phyloP scores from a whole-genome alignment of 2,329 filamentous ascomycete genomes.

The Fusarium temperatum region DNA sequence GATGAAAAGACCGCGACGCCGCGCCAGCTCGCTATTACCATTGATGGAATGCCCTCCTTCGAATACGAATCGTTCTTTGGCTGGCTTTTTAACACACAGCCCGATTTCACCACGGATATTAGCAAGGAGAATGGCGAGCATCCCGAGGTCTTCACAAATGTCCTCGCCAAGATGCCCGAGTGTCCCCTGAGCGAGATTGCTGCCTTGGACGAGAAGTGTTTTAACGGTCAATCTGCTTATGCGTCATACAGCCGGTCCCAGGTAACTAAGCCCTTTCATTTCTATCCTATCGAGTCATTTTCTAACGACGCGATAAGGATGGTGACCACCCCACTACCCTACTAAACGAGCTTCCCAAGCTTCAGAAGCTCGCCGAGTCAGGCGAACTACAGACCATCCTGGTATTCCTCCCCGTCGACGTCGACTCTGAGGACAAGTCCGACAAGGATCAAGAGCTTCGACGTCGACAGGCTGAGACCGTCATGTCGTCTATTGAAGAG shows the following conservation, averaged over 20 bases:
- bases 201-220: slow-evolving; percentile 57
- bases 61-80: slow-evolving; percentile 56
- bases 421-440: slow-evolving; percentile 52
- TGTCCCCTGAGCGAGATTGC: slow-evolving; percentile 53
- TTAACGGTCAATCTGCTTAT: slow-evolving; percentile 54
- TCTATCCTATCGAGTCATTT: background rate
- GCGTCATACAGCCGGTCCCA: slow-evolving; percentile 56
- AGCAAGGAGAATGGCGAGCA: slow-evolving; percentile 55
- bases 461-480: slow-evolving; percentile 59
- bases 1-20: slow-evolving; percentile 46
- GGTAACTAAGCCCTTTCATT: slow-evolving; percentile 44
- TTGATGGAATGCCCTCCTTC: slow-evolving; percentile 63
- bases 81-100: slow-evolving; percentile 46
- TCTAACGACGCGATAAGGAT: slow-evolving; percentile 48
- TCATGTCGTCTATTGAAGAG: slow-evolving; percentile 52
- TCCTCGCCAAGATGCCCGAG: slow-evolving; percentile 47
- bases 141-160: slow-evolving; percentile 52
- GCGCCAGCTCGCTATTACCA: slow-evolving; percentile 66
- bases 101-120: slow-evolving; percentile 60
- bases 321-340: slow-evolving; percentile 55
- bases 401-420: slow-evolving; percentile 62
- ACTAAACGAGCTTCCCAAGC: slow-evolving; percentile 54
- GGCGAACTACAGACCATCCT: slow-evolving; percentile 66
- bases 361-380: slow-evolving; percentile 56
- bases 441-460: slow-evolving; percentile 54